Evolutionary conservation across 768 basidiomycete genomes (phyloP).

Genomic region (Gloeopeniophorella convolvens): DNA sequence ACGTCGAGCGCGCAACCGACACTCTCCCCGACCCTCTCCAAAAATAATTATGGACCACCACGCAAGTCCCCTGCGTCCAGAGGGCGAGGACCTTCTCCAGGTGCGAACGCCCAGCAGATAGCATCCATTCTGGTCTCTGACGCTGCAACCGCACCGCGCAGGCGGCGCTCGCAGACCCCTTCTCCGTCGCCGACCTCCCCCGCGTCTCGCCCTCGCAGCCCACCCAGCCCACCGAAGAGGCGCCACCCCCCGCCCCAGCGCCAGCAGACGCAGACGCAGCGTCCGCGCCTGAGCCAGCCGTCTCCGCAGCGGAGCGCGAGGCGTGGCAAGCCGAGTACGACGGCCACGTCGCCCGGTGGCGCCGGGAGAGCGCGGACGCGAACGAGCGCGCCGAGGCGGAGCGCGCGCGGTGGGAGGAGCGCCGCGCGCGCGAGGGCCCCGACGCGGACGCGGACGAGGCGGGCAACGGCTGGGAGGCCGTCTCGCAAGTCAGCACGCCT

Average conservation of each 20-base stretch:
- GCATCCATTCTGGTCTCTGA: background rate
- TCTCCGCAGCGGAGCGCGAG: constrained; percentile 31
- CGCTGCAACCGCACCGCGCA: background rate
- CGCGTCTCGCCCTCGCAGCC: constrained; percentile 11
- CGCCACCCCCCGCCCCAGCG: background rate
- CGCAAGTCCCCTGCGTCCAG: constrained; percentile 14
- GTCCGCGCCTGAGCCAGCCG: constrained; percentile 8
- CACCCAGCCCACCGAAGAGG: background rate
- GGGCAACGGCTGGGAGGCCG: constrained; percentile 17
- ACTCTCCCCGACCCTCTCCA: background rate
- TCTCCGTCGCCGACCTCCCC: constrained; percentile 14
- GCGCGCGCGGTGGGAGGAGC: constrained; percentile 64
- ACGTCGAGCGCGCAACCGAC: no score
- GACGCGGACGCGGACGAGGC: background rate
- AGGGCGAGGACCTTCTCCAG: constrained; percentile 21
- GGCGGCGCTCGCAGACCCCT: constrained; percentile 21
- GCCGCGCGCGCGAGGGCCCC: constrained; percentile 45
- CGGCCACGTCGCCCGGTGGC: constrained; percentile 62
- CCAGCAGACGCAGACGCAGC: background rate
- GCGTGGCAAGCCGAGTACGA: constrained; percentile 67
- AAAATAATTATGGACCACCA: background rate
- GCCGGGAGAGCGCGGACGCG: constrained; percentile 61
- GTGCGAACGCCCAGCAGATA: no score
- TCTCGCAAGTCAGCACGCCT: constrained; percentile 3
- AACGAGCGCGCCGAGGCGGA: constrained; percentile 70